Base-by-base conservation (phyloP, 306 rosid species). In the Mucuna pruriens region DNA sequence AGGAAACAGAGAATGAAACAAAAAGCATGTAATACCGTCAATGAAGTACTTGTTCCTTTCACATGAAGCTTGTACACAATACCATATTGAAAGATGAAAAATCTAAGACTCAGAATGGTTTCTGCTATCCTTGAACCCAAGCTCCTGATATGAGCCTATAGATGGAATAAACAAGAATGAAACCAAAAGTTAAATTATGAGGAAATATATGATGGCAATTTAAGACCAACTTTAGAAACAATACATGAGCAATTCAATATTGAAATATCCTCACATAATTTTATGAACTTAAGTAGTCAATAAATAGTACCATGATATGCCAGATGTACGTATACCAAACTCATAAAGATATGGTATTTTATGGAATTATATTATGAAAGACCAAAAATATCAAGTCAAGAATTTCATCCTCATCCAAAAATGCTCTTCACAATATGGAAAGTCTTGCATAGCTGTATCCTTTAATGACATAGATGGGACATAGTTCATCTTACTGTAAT, bases 51-150 rank as follows among this genome's bases (percentile, higher is more conserved):
- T 5, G 80, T 31, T 82, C 91, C 88, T 83, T 89, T 84, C 75
- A 93, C 66, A 25, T 91, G 2, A 71, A 95, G 94, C 86, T 90
- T 90, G 90, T 95, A 95, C 15, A 95, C 94, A 84, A 95, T 87
- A 45, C 99, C 99, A 85, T 93, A 95, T 67, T 95, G 99, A 86
- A 93, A 95, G 77, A 95, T 88, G 74, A 95, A 95, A 89, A 95
- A 95, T 88, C 99, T 86, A 25, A 95, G 83, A 80, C 95, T 90
- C 84, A 95, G 80, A 79, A 95, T 89, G 20, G 97, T 93, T 90
- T 93, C 99, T 0, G 85, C 93, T 77, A 95, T 86, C 84, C 97
- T 90, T 64, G 97, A 94, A 65, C 87, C 85, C 4, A 95, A 33
- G 26, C 91, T 91, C 81, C 92, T 86, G 84, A 95, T 93, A 81